Base-by-base conservation (phyloP, 176 grass and related monocot species). In the Otatea glauca region DNA sequence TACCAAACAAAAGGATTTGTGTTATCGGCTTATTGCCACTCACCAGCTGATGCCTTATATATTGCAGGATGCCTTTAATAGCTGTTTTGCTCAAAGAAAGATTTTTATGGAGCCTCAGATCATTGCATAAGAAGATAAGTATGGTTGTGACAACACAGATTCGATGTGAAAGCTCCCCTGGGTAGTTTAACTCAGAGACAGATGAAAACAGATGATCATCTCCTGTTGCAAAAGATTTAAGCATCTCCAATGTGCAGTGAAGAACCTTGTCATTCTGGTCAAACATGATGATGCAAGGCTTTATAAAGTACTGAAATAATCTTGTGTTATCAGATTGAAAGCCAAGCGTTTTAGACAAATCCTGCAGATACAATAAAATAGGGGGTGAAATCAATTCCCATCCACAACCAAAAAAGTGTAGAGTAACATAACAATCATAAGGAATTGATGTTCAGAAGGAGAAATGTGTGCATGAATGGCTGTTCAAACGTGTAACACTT, bases 201-300 rank as follows among this genome's bases (percentile, higher is more conserved):
- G 67, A 90, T 60, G 79, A 86, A 67, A 86, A 17, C n/a, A 41
- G 34, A 24, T 82, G 43, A 79, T 77, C 70, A 81, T 88, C 85
- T 92, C 87, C 92, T 71, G 47, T 50, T 83, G 87, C 72, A 64
- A 94, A 92, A 60, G 55, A 85, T 83, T 88, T 92, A 77, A 94
- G 88, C 37, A 84, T 83, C 85, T 92, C 85, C 65, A 94, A 67
- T 77, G 84, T 79, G 77, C 67, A 79, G 80, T 70, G 78, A 71
- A 92, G 79, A 86, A 94, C 47, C 82, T 86, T 92, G 58, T 82
- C 75, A 61, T 87, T 93, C 83, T 82, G 87, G 14, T 80, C 76
- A 91, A 96, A 92, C 35, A 96, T 86, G 68, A 82, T 67, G 37
- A 80, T 86, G 80, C 94, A 96, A 20, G 94, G 94, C 41, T 85